Evolutionary conservation across 2,329 filamentous ascomycete genomes (phyloP).

Genomic region (Neopestalotiopsis sp.): DNA sequence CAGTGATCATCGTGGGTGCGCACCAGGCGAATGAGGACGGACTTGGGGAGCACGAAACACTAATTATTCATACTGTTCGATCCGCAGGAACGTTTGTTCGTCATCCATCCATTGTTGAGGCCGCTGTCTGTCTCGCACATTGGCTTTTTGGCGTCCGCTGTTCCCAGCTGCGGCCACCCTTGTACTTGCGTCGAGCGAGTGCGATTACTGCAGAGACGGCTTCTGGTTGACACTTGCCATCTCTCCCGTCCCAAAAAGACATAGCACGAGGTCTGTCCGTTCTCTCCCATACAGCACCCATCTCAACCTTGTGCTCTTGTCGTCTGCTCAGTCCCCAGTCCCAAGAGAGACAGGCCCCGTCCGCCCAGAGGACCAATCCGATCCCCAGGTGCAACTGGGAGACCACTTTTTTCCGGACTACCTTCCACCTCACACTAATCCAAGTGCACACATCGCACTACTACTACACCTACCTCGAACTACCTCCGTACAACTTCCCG

Average conservation of each 20-base stretch:
- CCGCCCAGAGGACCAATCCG: neutral
- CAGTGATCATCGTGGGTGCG: neutral
- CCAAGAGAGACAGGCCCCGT: neutral
- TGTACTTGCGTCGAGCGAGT: neutral
- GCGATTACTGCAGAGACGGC: neutral
- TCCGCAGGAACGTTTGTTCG: neutral
- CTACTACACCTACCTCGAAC: constrained; percentile 6
- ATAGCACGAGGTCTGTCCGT: neutral
- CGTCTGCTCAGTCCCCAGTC: neutral
- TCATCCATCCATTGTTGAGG: neutral
- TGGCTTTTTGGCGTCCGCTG: constrained; percentile 4
- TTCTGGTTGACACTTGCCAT: constrained; percentile 13
- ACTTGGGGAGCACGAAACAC: neutral
- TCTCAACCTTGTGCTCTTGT: neutral
- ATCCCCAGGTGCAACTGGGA: neutral
- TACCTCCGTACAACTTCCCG: constrained; percentile 3
- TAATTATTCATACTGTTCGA: neutral
- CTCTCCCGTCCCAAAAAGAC: neutral
- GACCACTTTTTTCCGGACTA: constrained; percentile 14
- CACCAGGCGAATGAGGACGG: too few relatives aligned
- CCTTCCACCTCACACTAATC: constrained; percentile 14
- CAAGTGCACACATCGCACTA: constrained; percentile 1
- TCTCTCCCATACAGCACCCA: neutral
- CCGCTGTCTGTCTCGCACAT: neutral
- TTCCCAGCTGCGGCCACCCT: constrained; percentile 8